Evolutionary conservation across 2,329 filamentous ascomycete species (phyloP).

Genomic region (Xylaria sp.): DNA sequence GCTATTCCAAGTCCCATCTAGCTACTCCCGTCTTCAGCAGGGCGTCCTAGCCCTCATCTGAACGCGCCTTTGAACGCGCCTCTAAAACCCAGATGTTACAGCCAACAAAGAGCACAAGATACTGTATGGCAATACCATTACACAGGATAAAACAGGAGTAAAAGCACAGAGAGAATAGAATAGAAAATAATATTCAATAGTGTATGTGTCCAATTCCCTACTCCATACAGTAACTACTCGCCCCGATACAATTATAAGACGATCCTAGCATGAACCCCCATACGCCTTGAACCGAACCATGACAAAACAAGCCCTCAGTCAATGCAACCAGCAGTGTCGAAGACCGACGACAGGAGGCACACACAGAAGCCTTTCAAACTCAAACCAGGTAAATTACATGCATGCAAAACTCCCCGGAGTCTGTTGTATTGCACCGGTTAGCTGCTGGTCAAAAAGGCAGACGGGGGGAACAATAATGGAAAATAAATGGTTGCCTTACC

Average conservation of each 20-base stretch:
- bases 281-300: neutral
- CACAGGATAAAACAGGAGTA: neutral
- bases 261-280: neutral
- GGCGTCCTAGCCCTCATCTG: neutral
- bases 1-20: neutral
- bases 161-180: neutral
- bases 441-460: neutral
- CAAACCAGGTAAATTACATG: constrained; percentile 2
- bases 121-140: neutral
- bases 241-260: neutral
- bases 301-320: neutral
- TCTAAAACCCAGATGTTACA: neutral
- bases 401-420: constrained; percentile 1
- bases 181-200: neutral
- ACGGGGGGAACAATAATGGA: neutral
- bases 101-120: neutral
- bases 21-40: neutral
- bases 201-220: constrained; percentile 4
- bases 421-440: neutral
- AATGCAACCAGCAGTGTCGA: neutral
- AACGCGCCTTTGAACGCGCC: neutral
- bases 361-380: constrained; percentile 4
- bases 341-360: neutral
- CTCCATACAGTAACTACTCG: neutral
- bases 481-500: constrained; percentile 10